Conservation (phyloP, 129 eudicot genomes). For the Arctium lappa region DNA sequence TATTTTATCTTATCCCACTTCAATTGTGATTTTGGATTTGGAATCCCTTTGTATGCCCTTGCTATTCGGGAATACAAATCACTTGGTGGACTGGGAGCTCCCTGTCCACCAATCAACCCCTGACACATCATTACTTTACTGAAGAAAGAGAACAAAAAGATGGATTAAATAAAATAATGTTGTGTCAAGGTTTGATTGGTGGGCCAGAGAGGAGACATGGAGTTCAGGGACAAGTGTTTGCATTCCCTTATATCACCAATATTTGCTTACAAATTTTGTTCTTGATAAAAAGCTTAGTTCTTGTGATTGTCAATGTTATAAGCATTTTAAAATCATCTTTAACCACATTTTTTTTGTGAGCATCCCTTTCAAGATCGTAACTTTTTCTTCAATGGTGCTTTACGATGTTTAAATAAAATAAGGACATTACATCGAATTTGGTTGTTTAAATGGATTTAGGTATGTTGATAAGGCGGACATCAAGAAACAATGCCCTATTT, state of each 20-base stretch:
- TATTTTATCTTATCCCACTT: too few relatives aligned
- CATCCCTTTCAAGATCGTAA: background rate
- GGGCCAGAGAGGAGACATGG: background rate
- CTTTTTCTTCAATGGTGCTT: background rate
- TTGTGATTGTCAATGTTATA: background rate
- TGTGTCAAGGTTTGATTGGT: background rate
- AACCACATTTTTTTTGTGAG: background rate
- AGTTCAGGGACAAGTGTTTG: too few relatives aligned
- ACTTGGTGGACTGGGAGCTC: too few relatives aligned
- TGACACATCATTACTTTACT: background rate
- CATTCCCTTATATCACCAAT: too few relatives aligned
- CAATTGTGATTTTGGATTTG: too few relatives aligned
- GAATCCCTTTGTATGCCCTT: too few relatives aligned
- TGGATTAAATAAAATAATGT: background rate
- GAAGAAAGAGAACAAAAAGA: background rate
- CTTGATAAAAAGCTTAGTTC: background rate
- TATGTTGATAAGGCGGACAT: conserved; percentile 58
- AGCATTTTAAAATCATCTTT: background rate
- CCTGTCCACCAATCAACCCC: too few relatives aligned
- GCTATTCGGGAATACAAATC: too few relatives aligned
- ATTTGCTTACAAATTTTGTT: background rate
- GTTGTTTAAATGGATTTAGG: conserved; percentile 44
- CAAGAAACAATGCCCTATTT: conserved; percentile 68
- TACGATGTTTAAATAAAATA: background rate
- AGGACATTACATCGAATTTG: background rate